Base-by-base conservation (phyloP, 2,329 filamentous ascomycete genomes). In the Neospermospora avenae region DNA sequence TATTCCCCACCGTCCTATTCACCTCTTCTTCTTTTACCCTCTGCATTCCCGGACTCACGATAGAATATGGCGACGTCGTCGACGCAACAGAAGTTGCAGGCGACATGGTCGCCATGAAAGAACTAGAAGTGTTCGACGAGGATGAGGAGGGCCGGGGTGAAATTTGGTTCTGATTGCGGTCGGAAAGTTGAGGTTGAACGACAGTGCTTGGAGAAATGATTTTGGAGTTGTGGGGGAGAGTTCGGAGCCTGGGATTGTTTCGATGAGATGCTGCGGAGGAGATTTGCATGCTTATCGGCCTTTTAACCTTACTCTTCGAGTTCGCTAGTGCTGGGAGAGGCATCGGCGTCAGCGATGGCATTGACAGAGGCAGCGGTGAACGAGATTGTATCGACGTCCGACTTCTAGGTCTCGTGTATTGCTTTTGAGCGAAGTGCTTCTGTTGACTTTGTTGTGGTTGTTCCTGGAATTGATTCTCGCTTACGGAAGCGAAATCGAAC, bases 141-240 rank as follows among this genome's bases (percentile, higher is more conserved):
- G 41, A 46, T 18, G 54, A 48, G 20, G 35, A 35, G 1, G 28
- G 28, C 2, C 42, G 42, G 11, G 42, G 44, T 6, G 35, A 35
- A 41, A 34, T 20, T 24, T 41, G 28, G 11, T n/a, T n/a, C n/a
- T n/a, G n/a, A 31, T 31, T 2, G 11, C 28, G 28, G 6, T 31
- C 11, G 6, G 28, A 31, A n/a, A 10, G 28, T 39, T 13, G 35
- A 8, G 5, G 39, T 7, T 42, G n/a, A 10, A 24, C 4, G 41
- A 22, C 22, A 25, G 34, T 77, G 77, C 31, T 74, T 77, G 49
- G 7, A 4, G 16, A 28, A 14, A 48, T 22, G 16, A 61, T 73
- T 67, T 63, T n/a, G 34, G 80, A 64, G 77, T 48, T 37, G 13
- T 55, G 35, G 7, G 22, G 31, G n/a, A 4, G 22, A 35, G 13